Evolutionary conservation across 2,329 filamentous ascomycete genomes (phyloP).

Genomic region (Colletotrichum agaves): DNA sequence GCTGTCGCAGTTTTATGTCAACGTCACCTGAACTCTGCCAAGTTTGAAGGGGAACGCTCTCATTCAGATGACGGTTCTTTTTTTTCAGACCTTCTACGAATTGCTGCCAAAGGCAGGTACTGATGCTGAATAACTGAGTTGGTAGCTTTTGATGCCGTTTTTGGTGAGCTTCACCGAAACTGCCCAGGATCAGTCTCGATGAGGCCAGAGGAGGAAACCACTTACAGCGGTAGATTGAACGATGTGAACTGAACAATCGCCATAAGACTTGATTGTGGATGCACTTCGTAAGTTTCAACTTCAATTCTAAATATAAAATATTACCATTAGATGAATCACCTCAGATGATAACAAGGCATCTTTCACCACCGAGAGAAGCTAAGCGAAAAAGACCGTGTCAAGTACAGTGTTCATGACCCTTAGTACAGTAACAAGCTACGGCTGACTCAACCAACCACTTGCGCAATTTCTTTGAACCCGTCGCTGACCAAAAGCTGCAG

Average conservation of each 20-base stretch:
- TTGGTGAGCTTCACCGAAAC: background rate
- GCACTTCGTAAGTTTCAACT: too few species aligned
- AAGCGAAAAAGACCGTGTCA: conserved; percentile 10
- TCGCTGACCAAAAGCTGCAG: conserved; percentile 25
- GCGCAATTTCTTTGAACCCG: conserved; percentile 7
- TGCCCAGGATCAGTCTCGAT: too few species aligned
- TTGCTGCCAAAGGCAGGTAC: too few species aligned
- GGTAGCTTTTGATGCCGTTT: too few species aligned
- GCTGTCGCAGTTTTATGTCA: background rate
- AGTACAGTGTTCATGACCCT: background rate
- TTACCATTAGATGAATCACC: too few species aligned
- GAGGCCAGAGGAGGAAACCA: too few species aligned
- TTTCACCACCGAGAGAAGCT: background rate
- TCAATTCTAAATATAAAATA: too few species aligned
- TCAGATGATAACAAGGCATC: background rate
- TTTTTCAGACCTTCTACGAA: too few species aligned
- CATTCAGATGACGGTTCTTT: background rate
- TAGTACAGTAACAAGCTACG: conserved; percentile 25
- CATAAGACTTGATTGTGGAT: too few species aligned
- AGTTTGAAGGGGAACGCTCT: background rate
- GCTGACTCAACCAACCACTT: conserved; percentile 37
- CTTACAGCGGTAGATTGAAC: too few species aligned
- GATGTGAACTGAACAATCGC: too few species aligned
- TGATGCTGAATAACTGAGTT: too few species aligned
- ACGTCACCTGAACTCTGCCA: background rate